Percentiles rank a stretch among this genome's conserved stretches.
phyloP scores from a whole-genome alignment of 2,329 filamentous ascomycete species.

The Podosphaera xanthii region DNA sequence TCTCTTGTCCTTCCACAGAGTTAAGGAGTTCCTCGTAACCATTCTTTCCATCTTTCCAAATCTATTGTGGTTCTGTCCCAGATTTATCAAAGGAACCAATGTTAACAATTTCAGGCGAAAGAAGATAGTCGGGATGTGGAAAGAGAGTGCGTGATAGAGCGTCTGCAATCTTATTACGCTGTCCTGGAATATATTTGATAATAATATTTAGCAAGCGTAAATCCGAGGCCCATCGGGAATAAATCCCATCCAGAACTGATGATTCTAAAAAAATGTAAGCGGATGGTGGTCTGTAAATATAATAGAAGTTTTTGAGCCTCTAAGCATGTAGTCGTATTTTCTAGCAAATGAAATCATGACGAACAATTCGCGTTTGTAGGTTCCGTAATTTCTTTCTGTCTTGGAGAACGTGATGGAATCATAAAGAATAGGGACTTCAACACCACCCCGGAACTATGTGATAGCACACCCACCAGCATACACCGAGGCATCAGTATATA shows the following conservation, averaged over 20 bases:
- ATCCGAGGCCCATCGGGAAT: not conserved
- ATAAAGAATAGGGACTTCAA: conserved; percentile 1
- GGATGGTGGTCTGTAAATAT: conserved; percentile 1
- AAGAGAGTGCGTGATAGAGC: not conserved
- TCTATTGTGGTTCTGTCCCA: not conserved
- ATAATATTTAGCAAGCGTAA: not conserved
- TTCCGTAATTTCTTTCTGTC: not conserved
- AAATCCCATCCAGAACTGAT: not conserved
- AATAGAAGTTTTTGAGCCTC: not conserved
- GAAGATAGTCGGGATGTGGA: not conserved
- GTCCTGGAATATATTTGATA: not conserved
- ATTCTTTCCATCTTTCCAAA: not conserved
- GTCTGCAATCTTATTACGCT: not conserved
- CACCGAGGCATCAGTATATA: not conserved
- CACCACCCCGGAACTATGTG: not conserved
- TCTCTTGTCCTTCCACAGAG: not conserved
- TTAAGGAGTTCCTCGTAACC: conserved; percentile 1
- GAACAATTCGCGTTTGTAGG: not conserved
- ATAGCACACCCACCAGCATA: not conserved
- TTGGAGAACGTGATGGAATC: not conserved
- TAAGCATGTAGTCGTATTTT: not conserved
- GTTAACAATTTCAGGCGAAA: no score
- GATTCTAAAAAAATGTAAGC: not conserved
- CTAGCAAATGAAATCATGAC: not conserved
- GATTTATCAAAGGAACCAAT: not conserved